These are phyloP conservation scores for Arxiozyma heterogenica DNA, from an alignment of 1,139 yeast species.

Conservation along the genomic window DNA sequence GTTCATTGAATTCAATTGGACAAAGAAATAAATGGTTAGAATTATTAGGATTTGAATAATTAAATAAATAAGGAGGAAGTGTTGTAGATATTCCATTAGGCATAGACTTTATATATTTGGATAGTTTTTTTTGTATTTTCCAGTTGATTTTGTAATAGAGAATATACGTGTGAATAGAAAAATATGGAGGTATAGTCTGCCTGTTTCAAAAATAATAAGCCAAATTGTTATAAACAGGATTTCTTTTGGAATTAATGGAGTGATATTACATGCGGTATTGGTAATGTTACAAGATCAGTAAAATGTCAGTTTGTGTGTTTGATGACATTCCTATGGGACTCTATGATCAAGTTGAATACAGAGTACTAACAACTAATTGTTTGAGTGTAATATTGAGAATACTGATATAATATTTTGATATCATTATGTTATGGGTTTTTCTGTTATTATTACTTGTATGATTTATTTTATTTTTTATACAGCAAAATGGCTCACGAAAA, in stretches of 20 bases:
- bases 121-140: no score
- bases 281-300: background rate
- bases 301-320: background rate
- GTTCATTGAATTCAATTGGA: background rate
- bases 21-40: no score
- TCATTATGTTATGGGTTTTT: background rate
- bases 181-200: background rate
- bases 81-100: no score
- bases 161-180: background rate
- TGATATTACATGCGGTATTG: background rate
- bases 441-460: background rate
- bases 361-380: background rate
- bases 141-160: no score
- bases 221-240: no score
- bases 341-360: background rate
- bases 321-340: background rate
- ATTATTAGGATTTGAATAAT: background rate
- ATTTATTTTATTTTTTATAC: constrained; percentile 3
- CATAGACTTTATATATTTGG: background rate
- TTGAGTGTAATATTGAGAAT: background rate
- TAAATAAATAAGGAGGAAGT: background rate
- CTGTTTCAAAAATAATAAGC: background rate
- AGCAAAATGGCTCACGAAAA: constrained; percentile 97
- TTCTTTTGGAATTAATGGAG: no score
- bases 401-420: background rate